Base-by-base conservation (phyloP, 169 alveolate species). In the Neospora caninum region DNA sequence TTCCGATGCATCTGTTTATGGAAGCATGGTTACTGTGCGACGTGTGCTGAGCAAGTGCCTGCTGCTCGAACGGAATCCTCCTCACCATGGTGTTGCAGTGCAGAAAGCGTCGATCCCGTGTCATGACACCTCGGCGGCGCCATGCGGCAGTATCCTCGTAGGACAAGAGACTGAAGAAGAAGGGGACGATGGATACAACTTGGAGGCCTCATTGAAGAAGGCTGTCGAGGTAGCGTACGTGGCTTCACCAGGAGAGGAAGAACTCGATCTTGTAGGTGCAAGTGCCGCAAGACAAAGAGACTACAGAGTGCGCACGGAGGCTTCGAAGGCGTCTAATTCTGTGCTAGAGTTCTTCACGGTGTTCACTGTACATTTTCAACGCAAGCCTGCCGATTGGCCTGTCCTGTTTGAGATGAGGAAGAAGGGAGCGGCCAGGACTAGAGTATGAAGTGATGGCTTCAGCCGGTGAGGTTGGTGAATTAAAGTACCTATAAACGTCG, bases 381-480 rank as follows among this genome's bases (percentile, higher is more conserved):
- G 86, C n/a, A 78, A 78, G 42, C 86, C 45, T 4, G 41, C 86
- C 39, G 86, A 78, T n/a, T 78, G 86, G 86, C 86, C 86, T 7
- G 45, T 16, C 10, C 86, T 36, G 45, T 10, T 78, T 20, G 86
- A 78, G 42, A n/a, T 78, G 29, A n/a, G 49, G 49, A 78, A 78
- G 27, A 38, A 38, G n/a, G 42, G 4, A 4, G 39, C 86, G 45
- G 86, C 49, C 10, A 78, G 39, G 22, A 34, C 38, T 49, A 49
- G 58, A 49, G 13, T 13, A 4, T 49, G 58, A 49, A 13, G 22
- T 49, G 58, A 49, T 49, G 13, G 22, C 58, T 49, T 49, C 13
- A 49, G 58, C 58, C 58, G 58, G 58, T 49, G 58, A 49, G 13
- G 13, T 4, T 13, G 58, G 58, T 49, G 58, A 4, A 13, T 49